Evolutionary conservation across 1,284 basidiomycete species (phyloP).

Genomic region (Hemileia vastatrix): DNA sequence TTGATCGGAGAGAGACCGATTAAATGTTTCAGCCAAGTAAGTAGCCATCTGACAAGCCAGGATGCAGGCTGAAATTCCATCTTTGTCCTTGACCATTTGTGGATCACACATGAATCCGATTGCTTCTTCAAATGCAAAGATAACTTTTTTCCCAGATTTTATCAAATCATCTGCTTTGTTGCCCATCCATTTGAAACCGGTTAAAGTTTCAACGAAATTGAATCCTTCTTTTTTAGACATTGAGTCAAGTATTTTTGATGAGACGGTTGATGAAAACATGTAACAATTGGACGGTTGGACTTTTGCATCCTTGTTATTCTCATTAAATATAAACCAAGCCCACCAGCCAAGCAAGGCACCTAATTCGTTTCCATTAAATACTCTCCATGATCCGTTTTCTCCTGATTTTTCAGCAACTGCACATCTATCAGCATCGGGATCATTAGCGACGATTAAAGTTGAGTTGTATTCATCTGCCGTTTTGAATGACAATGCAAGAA

Average conservation of each 20-base stretch:
- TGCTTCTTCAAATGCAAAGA: constrained; percentile 77
- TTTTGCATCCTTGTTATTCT: neutral
- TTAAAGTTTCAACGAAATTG: constrained; percentile 68
- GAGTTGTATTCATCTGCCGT: no score
- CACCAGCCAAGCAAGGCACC: constrained; percentile 61
- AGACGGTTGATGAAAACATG: constrained; percentile 75
- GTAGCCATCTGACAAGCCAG: constrained; percentile 59
- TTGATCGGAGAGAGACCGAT: constrained; percentile 53
- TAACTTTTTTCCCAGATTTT: constrained; percentile 58
- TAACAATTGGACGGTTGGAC: constrained; percentile 56
- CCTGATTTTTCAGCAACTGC: constrained; percentile 59
- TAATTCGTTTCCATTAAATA: constrained; percentile 71
- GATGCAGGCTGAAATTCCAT: constrained; percentile 53
- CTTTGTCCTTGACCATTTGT: constrained; percentile 66
- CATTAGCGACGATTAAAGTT: constrained; percentile 70
- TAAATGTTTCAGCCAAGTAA: constrained; percentile 50
- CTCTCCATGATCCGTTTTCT: constrained; percentile 54
- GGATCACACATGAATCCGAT: constrained; percentile 72
- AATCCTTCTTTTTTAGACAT: constrained; percentile 67
- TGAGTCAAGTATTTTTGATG: constrained; percentile 70
- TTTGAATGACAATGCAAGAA: constrained; percentile 43
- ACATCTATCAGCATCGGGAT: constrained; percentile 73
- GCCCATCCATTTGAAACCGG: constrained; percentile 56
- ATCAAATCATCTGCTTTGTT: constrained; percentile 62
- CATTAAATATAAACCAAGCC: constrained; percentile 9